These are phyloP conservation scores for Leccinum boreale DNA, from an alignment of 768 basidiomycete genomes.

Conservation along the genomic window DNA sequence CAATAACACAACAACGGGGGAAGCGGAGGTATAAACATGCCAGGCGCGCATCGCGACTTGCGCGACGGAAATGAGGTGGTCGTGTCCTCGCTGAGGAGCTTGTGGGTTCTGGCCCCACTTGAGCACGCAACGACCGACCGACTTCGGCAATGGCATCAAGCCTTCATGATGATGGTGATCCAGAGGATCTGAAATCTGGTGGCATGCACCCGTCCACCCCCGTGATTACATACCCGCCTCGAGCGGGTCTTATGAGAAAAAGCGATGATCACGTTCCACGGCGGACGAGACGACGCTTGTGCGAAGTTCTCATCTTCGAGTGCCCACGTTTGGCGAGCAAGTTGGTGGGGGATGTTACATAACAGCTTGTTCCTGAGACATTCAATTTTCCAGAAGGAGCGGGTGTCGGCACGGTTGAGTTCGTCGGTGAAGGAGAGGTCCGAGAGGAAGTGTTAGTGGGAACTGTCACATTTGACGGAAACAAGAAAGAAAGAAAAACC, in stretches of 20 bases:
- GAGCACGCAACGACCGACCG: neutral
- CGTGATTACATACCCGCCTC: neutral
- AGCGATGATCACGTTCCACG: conserved; percentile 6
- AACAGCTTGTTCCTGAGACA: conserved; percentile 15
- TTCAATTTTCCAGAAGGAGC: conserved; percentile 4
- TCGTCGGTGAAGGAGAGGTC: conserved; percentile 9
- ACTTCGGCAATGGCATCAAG: conserved; percentile 15
- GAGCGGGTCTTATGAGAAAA: neutral
- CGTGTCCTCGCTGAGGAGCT: neutral
- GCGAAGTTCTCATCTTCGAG: conserved; percentile 6
- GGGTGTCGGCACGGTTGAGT: neutral
- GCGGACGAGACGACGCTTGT: conserved; percentile 26
- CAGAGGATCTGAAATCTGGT: neutral
- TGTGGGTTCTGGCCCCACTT: conserved; percentile 11
- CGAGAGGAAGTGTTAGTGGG: conserved; percentile 22
- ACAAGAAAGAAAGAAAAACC: neutral
- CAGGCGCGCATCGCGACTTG: conserved; percentile 9
- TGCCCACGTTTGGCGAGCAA: conserved; percentile 17
- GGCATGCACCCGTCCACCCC: neutral
- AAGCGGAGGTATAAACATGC: neutral
- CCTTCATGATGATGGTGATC: conserved; percentile 1
- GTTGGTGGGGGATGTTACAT: conserved; percentile 14
- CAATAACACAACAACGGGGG: neutral
- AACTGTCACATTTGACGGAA: conserved; percentile 17
- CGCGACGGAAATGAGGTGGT: neutral